phyloP scores from a whole-genome alignment of 306 rosid species.

The Lotus japonicus region DNA sequence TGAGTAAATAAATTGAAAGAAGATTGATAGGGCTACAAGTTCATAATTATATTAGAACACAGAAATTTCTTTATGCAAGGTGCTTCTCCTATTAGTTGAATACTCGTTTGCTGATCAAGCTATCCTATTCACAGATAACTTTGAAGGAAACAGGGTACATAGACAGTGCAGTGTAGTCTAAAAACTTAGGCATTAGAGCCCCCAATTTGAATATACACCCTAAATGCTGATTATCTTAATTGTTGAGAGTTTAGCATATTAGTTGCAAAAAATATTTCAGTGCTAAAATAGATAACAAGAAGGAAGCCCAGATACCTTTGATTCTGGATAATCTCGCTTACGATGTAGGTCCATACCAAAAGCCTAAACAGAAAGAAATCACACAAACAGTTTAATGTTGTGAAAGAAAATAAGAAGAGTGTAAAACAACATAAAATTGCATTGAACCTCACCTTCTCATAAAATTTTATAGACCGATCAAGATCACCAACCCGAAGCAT shows the following conservation, averaged over 20 bases:
- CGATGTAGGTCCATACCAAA: slow-evolving; percentile 93
- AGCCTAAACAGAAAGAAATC: slow-evolving; percentile 45
- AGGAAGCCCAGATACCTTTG: slow-evolving; percentile 52
- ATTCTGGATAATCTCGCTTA: slow-evolving; percentile 75
- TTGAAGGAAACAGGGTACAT: not conserved
- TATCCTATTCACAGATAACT: not conserved
- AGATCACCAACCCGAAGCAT: slow-evolving; percentile 98
- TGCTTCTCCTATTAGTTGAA: not conserved
- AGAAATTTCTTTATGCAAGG: not conserved
- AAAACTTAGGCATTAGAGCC: slow-evolving; percentile 1
- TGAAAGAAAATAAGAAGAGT: not conserved
- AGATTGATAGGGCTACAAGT: not conserved
- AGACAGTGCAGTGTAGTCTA: not conserved
- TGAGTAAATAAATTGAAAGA: not conserved
- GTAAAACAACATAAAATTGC: slow-evolving; percentile 10
- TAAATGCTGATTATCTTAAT: not conserved
- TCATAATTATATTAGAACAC: not conserved
- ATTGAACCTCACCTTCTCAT: slow-evolving; percentile 66
- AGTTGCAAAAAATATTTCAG: not conserved
- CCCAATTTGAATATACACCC: not conserved
- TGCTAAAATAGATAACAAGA: not conserved
- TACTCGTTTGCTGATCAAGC: not conserved
- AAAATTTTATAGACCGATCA: slow-evolving; percentile 80
- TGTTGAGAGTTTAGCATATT: not conserved
- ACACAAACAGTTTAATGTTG: slow-evolving; percentile 3